Percentiles rank a stretch among this genome's conserved stretches.
phyloP scores from a whole-genome alignment of 139 green algal genomes.

The Auxenochlorella pyrenoidosa region DNA sequence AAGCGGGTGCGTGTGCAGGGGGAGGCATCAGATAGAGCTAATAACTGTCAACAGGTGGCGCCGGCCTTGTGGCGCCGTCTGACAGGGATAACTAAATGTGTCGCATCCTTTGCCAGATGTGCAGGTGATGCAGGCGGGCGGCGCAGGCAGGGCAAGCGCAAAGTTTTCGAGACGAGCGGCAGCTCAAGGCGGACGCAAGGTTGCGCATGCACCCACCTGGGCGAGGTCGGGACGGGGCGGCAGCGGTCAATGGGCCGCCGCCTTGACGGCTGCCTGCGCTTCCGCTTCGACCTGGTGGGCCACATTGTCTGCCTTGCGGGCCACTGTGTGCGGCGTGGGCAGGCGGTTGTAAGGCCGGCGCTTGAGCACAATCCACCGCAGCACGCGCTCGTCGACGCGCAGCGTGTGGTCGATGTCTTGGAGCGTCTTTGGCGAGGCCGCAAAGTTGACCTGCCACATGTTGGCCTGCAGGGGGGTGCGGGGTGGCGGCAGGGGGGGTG shows the following conservation, averaged over 20 bases:
- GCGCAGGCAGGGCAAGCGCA: neutral
- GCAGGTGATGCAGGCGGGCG: neutral
- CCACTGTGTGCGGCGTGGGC: slow-evolving; percentile 49
- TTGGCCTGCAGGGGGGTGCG: slow-evolving; percentile 55
- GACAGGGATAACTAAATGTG: slow-evolving; percentile 84
- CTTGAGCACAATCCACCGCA: slow-evolving; percentile 80
- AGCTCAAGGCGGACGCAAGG: too few relatives aligned
- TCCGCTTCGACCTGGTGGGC: too few relatives aligned
- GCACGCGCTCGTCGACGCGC: slow-evolving; percentile 69
- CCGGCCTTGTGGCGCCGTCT: slow-evolving; percentile 64
- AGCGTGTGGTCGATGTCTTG: slow-evolving; percentile 70
- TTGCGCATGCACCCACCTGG: slow-evolving; percentile 3
- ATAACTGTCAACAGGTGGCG: slow-evolving; percentile 64
- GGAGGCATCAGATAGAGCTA: slow-evolving; percentile 85
- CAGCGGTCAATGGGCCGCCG: neutral
- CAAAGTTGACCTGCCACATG: slow-evolving; percentile 88
- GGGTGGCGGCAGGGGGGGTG: neutral
- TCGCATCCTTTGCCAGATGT: slow-evolving; percentile 25
- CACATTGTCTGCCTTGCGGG: neutral
- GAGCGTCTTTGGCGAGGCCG: slow-evolving; percentile 49
- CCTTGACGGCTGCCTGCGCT: neutral
- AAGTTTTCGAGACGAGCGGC: too few relatives aligned
- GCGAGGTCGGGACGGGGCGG: neutral
- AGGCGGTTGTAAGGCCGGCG: slow-evolving; percentile 32
- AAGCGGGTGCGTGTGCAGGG: neutral